Evolutionary conservation across 768 basidiomycete species (phyloP).

Genomic region (Obba rivulosa): DNA sequence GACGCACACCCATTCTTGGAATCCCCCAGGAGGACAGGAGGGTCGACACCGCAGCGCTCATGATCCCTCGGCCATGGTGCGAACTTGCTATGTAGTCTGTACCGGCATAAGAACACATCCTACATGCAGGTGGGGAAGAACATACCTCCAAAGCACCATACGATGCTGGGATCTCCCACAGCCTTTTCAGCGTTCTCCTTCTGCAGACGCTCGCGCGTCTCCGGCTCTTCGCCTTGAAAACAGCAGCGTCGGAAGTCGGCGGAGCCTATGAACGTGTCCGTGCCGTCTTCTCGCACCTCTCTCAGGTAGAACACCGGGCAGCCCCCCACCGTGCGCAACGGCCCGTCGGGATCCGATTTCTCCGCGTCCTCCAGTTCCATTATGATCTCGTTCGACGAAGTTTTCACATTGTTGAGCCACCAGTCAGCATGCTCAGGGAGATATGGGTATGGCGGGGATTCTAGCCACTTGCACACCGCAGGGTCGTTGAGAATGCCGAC

Average conservation of each 20-base stretch:
- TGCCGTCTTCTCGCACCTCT: constrained; percentile 51
- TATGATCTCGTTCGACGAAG: constrained; percentile 26
- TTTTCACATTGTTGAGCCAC: constrained; percentile 32
- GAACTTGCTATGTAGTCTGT: constrained; percentile 52
- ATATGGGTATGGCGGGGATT: constrained; percentile 53
- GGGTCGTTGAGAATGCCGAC: constrained; percentile 44
- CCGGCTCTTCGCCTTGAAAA: constrained; percentile 17
- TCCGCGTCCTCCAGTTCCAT: constrained; percentile 24
- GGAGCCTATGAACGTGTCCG: constrained; percentile 48
- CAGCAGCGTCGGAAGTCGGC: constrained; percentile 29
- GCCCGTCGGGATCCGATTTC: constrained; percentile 7
- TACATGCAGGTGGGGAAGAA: too few relatives aligned
- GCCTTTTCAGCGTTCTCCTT: constrained; percentile 36
- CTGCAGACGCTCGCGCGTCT: constrained; percentile 29
- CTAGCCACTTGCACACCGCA: constrained; percentile 38
- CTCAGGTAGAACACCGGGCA: constrained; percentile 49
- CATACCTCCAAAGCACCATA: constrained; percentile 61
- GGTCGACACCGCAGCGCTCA: constrained; percentile 57
- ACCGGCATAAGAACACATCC: background rate
- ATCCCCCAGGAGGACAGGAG: constrained; percentile 56
- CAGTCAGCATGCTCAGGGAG: constrained; percentile 31
- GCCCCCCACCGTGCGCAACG: constrained; percentile 30
- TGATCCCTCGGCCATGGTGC: constrained; percentile 66
- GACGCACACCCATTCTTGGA: constrained; percentile 54
- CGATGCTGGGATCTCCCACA: constrained; percentile 48